These are phyloP conservation scores for Carex pumila DNA, from an alignment of 176 grass and related monocot species.

Conservation along the genomic window DNA sequence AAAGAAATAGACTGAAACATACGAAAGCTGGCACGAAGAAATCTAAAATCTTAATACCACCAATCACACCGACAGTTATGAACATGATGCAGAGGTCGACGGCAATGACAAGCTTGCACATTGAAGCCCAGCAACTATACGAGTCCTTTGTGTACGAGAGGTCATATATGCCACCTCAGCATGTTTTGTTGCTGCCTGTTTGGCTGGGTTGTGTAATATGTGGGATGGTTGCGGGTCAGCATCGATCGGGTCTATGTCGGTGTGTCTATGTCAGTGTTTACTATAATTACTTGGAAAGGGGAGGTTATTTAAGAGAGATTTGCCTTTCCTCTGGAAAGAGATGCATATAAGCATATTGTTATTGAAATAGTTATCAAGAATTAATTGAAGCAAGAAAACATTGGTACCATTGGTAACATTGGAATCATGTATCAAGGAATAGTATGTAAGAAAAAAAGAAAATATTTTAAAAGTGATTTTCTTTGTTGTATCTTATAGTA, in stretches of 20 bases:
- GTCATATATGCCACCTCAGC: conserved; percentile 55
- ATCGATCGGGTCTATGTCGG: conserved; percentile 40
- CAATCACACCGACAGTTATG: conserved; percentile 79
- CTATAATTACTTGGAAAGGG: conserved; percentile 41
- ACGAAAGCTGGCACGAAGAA: too few relatives aligned
- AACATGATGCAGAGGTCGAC: conserved; percentile 82
- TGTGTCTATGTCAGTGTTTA: too few relatives aligned
- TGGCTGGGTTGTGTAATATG: conserved; percentile 11
- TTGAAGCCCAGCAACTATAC: conserved; percentile 52
- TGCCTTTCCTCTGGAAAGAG: conserved; percentile 56
- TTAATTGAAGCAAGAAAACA: not conserved
- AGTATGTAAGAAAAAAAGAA: not conserved
- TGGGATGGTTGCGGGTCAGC: not conserved
- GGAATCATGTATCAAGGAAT: not conserved
- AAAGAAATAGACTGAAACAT: too few relatives aligned
- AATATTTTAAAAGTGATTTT: not conserved
- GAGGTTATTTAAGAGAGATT: conserved; percentile 1
- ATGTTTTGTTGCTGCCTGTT: conserved; percentile 49
- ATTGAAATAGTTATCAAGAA: not conserved
- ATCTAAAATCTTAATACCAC: conserved; percentile 45
- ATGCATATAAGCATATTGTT: not conserved
- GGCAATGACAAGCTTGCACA: conserved; percentile 71
- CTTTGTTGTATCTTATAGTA: too few relatives aligned
- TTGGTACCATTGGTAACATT: too few relatives aligned
- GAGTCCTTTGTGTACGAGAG: conserved; percentile 47